Conservation (phyloP, 495 filamentous ascomycete species). For the Penicillium robsamsonii region DNA sequence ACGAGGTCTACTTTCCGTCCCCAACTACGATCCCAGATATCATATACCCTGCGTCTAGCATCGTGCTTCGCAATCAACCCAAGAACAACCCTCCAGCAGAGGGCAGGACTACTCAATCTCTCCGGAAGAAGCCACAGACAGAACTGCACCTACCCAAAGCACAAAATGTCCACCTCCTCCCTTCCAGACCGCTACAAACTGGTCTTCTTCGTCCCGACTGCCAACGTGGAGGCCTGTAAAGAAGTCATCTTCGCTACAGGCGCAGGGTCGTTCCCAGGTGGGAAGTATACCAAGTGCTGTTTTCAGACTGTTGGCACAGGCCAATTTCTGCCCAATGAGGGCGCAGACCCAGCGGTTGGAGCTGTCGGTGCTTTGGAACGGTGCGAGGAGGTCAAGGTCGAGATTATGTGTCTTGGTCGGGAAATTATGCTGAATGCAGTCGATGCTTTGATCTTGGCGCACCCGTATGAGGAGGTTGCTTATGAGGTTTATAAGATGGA, state of each 20-base stretch:
- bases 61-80: background rate
- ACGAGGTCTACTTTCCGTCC: background rate
- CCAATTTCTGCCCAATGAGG: conserved; percentile 42
- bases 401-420: conserved; percentile 52
- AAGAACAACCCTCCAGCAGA: background rate
- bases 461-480: conserved; percentile 76
- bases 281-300: conserved; percentile 42
- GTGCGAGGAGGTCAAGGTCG: conserved; percentile 52
- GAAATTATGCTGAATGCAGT: conserved; percentile 47
- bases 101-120: background rate
- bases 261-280: conserved; percentile 44
- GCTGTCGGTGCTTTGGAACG: conserved; percentile 40
- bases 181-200: conserved; percentile 46
- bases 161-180: conserved; percentile 10
- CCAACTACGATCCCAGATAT: background rate
- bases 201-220: conserved; percentile 46
- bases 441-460: conserved; percentile 51
- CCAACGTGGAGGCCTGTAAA: conserved; percentile 42
- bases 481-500: conserved; percentile 76
- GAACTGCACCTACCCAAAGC: background rate
- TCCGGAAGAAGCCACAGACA: background rate
- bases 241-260: conserved; percentile 47
- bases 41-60: background rate
- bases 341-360: conserved; percentile 42
- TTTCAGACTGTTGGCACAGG: conserved; percentile 41